Percentiles rank a stretch among this genome's conserved stretches.
Conservation (phyloP, 2,329 filamentous ascomycete species). For the Cercospora sp. region DNA sequence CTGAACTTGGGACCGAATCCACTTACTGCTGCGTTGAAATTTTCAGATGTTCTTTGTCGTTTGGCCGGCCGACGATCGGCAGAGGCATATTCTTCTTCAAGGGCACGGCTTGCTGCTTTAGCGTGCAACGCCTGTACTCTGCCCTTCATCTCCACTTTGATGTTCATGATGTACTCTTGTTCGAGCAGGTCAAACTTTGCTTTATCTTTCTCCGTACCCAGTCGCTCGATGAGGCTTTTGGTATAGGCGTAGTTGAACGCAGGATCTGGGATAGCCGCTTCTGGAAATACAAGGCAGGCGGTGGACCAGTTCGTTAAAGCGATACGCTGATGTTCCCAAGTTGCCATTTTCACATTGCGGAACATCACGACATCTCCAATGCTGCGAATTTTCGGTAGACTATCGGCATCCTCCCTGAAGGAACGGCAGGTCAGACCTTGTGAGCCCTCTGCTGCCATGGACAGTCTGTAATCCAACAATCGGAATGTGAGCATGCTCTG, state of each 20-base stretch:
- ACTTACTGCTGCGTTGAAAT: slow-evolving; percentile 12
- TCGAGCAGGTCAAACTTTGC: slow-evolving; percentile 30
- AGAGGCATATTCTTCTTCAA: neutral
- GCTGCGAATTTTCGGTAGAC: slow-evolving; percentile 44
- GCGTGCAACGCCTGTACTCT: slow-evolving; percentile 1
- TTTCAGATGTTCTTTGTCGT: slow-evolving; percentile 8
- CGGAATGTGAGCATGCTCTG: slow-evolving; percentile 39
- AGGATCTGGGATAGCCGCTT: slow-evolving; percentile 31
- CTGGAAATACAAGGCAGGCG: slow-evolving; percentile 30
- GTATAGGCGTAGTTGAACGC: slow-evolving; percentile 33
- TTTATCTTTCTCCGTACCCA: slow-evolving; percentile 22
- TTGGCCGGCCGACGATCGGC: slow-evolving; percentile 15
- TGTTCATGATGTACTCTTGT: slow-evolving; percentile 39
- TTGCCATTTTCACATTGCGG: slow-evolving; percentile 40
- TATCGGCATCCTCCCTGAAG: slow-evolving; percentile 53
- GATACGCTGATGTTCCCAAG: slow-evolving; percentile 21
- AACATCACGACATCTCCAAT: slow-evolving; percentile 67
- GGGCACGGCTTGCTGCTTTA: neutral
- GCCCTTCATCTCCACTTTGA: slow-evolving; percentile 28
- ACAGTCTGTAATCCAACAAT: slow-evolving; percentile 40
- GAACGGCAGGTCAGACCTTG: slow-evolving; percentile 53
- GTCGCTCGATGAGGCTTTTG: slow-evolving; percentile 27
- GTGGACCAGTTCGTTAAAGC: slow-evolving; percentile 32
- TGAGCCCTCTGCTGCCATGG: slow-evolving; percentile 17
- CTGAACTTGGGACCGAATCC: slow-evolving; percentile 54